Conservation (phyloP, 2,329 filamentous ascomycete genomes). For the Aureobasidium sp. region DNA sequence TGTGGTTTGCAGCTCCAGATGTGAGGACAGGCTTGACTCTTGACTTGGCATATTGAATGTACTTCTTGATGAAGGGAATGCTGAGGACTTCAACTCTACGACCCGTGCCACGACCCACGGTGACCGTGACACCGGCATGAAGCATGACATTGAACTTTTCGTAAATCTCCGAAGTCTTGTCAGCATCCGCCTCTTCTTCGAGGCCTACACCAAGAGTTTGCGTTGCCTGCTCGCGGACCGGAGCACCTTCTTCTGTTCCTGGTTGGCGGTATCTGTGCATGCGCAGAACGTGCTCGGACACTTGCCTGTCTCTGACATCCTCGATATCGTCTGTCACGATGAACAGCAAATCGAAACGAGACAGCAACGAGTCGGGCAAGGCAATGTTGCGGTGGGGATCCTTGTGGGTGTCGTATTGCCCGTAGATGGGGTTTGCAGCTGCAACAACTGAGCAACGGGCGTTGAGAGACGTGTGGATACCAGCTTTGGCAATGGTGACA, state of each 20-base stretch:
- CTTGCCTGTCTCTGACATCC: conserved; percentile 78
- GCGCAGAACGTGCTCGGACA: conserved; percentile 92
- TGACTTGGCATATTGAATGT: conserved; percentile 95
- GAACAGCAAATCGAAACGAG: conserved; percentile 96
- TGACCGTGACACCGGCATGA: conserved; percentile 79
- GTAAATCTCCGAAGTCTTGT: conserved; percentile 76
- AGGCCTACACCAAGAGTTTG: conserved; percentile 84
- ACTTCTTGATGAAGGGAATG: conserved; percentile 99
- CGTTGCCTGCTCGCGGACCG: conserved; percentile 77
- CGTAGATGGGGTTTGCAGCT: conserved; percentile 94
- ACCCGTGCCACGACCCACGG: conserved; percentile 63
- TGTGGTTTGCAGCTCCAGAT: conserved; percentile 84
- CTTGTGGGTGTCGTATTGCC: conserved; percentile 97
- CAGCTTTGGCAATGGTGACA: conserved; percentile 96
- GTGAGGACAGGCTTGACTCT: conserved; percentile 85
- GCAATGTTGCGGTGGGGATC: conserved; percentile 99
- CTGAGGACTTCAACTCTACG: conserved; percentile 82
- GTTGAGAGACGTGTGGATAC: conserved; percentile 95
- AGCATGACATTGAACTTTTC: conserved; percentile 97
- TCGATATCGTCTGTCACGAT: conserved; percentile 98
- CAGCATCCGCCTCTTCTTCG: conserved; percentile 66
- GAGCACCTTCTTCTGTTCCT: conserved; percentile 87
- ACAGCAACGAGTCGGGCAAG: conserved; percentile 88
- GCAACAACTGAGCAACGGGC: conserved; percentile 94
- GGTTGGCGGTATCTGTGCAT: conserved; percentile 95